Conservation (phyloP, 2,329 filamentous ascomycete genomes). For the Aureobasidium melanogenum region DNA sequence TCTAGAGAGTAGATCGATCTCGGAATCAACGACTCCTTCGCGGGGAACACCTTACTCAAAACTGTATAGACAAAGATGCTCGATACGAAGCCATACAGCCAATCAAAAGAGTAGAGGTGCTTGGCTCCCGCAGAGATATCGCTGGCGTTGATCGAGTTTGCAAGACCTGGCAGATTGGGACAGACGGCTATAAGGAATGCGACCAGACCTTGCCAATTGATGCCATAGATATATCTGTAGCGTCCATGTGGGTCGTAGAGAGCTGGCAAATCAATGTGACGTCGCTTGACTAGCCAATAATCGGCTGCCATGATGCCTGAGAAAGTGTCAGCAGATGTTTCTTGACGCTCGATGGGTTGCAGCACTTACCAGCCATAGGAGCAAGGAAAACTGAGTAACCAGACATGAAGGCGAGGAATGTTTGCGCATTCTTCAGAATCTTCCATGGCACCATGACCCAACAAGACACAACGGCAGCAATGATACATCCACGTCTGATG, state of each 20-base stretch:
- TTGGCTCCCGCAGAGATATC: conserved; percentile 13
- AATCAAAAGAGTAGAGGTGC: conserved; percentile 44
- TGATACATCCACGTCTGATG: conserved; percentile 30
- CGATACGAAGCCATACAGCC: conserved; percentile 52
- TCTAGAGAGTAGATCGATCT: background rate
- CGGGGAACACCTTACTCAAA: conserved; percentile 22
- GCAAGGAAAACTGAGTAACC: conserved; percentile 57
- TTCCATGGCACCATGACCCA: conserved; percentile 59
- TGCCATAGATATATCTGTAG: conserved; percentile 44
- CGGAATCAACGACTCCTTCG: background rate
- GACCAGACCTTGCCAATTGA: conserved; percentile 52
- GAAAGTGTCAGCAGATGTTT: background rate
- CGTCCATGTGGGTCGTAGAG: conserved; percentile 42
- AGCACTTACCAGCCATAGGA: conserved; percentile 43
- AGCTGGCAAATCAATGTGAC: conserved; percentile 36
- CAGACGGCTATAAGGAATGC: conserved; percentile 50
- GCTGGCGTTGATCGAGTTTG: conserved; percentile 15
- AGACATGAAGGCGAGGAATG: conserved; percentile 51
- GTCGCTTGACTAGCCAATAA: conserved; percentile 48
- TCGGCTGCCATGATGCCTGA: conserved; percentile 46
- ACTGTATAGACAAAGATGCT: conserved; percentile 47
- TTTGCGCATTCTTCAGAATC: conserved; percentile 50
- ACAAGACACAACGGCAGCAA: conserved; percentile 36
- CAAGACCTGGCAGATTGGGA: conserved; percentile 46
- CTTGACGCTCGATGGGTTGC: background rate